Percentiles rank a stretch among this genome's conserved stretches.
Conservation (phyloP, 768 basidiomycete genomes). For the Mycena albidolilacea region DNA sequence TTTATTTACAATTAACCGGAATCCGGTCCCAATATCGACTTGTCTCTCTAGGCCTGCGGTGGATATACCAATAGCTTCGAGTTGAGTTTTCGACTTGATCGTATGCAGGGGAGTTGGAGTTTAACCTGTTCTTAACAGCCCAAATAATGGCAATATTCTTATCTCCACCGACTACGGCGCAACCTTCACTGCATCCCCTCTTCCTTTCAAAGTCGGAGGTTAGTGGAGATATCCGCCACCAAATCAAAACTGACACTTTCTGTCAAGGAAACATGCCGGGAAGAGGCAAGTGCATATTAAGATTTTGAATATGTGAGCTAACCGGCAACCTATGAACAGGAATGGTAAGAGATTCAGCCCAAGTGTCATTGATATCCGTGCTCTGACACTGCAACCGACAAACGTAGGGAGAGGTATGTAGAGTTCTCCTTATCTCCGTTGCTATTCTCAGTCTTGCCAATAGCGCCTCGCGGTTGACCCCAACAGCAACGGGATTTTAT, state of each 20-base stretch:
- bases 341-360: constrained; percentile 54
- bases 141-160: constrained; percentile 74
- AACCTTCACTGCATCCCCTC: constrained; percentile 64
- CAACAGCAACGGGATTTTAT: constrained; percentile 71
- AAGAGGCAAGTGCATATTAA: constrained; percentile 46
- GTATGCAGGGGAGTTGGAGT: background rate
- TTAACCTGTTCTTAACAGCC: constrained; percentile 61
- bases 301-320: background rate
- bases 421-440: background rate
- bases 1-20: background rate
- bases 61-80: constrained; percentile 67
- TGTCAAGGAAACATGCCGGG: constrained; percentile 71
- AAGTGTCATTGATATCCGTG: background rate
- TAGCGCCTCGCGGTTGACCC: constrained; percentile 61
- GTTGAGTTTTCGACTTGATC: background rate
- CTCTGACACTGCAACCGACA: background rate
- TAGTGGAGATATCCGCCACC: constrained; percentile 36
- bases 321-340: constrained; percentile 46
- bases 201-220: constrained; percentile 79
- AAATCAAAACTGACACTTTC: constrained; percentile 35
- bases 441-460: background rate
- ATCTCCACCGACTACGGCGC: constrained; percentile 71
- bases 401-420: constrained; percentile 61
- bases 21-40: background rate
- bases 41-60: constrained; percentile 60